These are phyloP conservation scores for Monascus ruber DNA, from an alignment of 2,329 filamentous ascomycete species.

Conservation along the genomic window DNA sequence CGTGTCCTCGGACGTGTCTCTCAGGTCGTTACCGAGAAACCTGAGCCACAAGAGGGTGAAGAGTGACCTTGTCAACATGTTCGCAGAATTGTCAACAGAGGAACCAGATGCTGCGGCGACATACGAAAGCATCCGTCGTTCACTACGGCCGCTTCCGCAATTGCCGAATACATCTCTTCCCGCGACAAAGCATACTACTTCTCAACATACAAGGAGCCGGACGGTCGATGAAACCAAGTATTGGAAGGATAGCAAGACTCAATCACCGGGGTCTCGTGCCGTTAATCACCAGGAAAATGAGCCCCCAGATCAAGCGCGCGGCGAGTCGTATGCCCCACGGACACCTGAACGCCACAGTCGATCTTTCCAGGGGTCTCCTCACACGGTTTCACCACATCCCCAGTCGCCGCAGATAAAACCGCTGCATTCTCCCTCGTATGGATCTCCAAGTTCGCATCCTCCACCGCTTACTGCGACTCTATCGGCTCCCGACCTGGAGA, in stretches of 20 bases:
- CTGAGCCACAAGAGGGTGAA: constrained; percentile 59
- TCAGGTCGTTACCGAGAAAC: constrained; percentile 37
- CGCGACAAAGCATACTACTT: constrained; percentile 16
- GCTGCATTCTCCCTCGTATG: constrained; percentile 16
- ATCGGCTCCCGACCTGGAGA: constrained; percentile 62
- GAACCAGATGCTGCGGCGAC: constrained; percentile 44
- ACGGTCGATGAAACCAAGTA: constrained; percentile 47
- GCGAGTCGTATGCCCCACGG: constrained; percentile 4
- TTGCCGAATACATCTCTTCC: constrained; percentile 43
- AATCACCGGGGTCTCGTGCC: constrained; percentile 20
- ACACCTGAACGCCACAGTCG: constrained; percentile 9
- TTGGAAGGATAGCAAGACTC: constrained; percentile 22
- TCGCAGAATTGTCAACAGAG: constrained; percentile 24
- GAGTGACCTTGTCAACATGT: constrained; percentile 56
- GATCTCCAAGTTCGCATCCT: constrained; percentile 19
- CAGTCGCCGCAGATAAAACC: constrained; percentile 15
- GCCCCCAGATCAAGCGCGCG: constrained; percentile 10
- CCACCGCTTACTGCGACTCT: constrained; percentile 36
- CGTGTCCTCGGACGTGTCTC: constrained; percentile 61
- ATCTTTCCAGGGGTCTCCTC: constrained; percentile 10
- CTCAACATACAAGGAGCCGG: constrained; percentile 45
- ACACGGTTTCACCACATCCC: constrained; percentile 17
- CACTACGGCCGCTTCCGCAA: constrained; percentile 63
- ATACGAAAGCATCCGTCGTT: constrained; percentile 63
- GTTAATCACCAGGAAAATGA: constrained; percentile 19